These are phyloP conservation scores for Ganoderma leucocontextum DNA, from an alignment of 1,284 basidiomycete genomes.

Conservation along the genomic window DNA sequence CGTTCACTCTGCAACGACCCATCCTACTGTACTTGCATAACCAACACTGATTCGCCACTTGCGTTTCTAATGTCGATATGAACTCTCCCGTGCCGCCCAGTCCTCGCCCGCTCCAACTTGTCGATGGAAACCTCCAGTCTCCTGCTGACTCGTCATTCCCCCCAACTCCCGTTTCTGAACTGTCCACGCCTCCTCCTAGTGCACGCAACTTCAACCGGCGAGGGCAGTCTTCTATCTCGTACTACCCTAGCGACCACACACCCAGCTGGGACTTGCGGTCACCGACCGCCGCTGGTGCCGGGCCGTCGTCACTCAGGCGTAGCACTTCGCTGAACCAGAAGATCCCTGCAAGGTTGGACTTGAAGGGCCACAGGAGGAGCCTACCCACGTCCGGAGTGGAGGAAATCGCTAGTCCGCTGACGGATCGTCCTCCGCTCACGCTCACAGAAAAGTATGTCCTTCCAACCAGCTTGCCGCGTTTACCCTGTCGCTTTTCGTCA, in stretches of 20 bases:
- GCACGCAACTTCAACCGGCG: conserved; percentile 41
- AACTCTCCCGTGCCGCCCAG: conserved; percentile 28
- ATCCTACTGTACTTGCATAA: conserved; percentile 6
- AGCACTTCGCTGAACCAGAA: conserved; percentile 36
- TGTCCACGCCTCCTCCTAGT: conserved; percentile 38
- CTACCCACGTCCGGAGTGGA: conserved; percentile 30
- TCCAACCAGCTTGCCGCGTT: neutral
- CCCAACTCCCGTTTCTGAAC: conserved; percentile 31
- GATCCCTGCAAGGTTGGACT: conserved; percentile 17
- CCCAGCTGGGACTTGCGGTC: conserved; percentile 41
- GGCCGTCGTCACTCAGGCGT: conserved; percentile 33
- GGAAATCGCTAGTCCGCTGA: conserved; percentile 25
- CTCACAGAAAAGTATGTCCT: conserved; percentile 65
- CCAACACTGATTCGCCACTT: conserved; percentile 17
- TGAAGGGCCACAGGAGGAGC: conserved; percentile 39
- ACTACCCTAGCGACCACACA: conserved; percentile 52
- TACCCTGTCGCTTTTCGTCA: neutral
- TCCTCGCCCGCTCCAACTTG: conserved; percentile 43
- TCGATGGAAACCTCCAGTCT: conserved; percentile 39
- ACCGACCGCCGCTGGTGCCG: conserved; percentile 33
- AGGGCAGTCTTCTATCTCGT: conserved; percentile 72
- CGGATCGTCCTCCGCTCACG: conserved; percentile 55
- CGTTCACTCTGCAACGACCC: conserved; percentile 16
- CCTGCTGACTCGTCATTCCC: conserved; percentile 33
- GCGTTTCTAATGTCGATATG: conserved; percentile 31